Evolutionary conservation across 192 early-diverging fungal species (phyloP), one percentile per base, ranked within the genome.

Genomic region (Coemansia sp.): DNA sequence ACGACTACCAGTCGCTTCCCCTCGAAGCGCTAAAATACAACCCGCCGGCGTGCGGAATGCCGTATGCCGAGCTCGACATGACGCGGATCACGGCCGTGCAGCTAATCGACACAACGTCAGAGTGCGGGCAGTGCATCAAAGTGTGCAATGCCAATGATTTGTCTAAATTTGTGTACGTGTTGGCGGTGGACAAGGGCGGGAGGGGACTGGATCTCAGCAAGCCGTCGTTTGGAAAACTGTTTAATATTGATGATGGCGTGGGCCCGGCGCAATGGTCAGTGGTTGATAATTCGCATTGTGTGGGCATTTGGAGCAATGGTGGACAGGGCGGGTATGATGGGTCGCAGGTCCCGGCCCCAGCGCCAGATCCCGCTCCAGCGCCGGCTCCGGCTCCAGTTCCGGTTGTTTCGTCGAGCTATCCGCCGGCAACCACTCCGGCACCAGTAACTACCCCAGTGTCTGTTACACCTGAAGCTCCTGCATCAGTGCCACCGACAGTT

Each of bases 1-100:
- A 80, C 56, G 78, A 84, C 59, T 84, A 84, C 66, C 69, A 73
- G 25, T 50, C 68, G n/a, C 56, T 85, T 15, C 72, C 82, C 0
- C 63, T 72, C 0, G 58, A 54, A 12, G 58, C 58, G 8, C 61
- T 86, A 3, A 56, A 56, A 12, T 70, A 64, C 48, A 86, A 84
- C 63, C 85, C 85, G 9, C 84, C 84, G 4, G 75, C 75, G 11
- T 86, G 85, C 58, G 85, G 85, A 24, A 85, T 85, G 78, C 77
- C 85, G 1, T 86, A 84, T 27, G 75, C 66, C 1, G 49, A 75
- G 41, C 69, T 86, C 21, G 77, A 86, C 54, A 15, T 85, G 8
- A 70, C 79, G 11, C 71, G 84, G 9, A 85, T 86, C 53, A 86
- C 85, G 2, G 85, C 85, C 1, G 82, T 82, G 15, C 75, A 79